Percentiles rank a stretch among this genome's conserved stretches.
phyloP scores from a whole-genome alignment of 257 asterid species.

The Jaltomata sinuosa region DNA sequence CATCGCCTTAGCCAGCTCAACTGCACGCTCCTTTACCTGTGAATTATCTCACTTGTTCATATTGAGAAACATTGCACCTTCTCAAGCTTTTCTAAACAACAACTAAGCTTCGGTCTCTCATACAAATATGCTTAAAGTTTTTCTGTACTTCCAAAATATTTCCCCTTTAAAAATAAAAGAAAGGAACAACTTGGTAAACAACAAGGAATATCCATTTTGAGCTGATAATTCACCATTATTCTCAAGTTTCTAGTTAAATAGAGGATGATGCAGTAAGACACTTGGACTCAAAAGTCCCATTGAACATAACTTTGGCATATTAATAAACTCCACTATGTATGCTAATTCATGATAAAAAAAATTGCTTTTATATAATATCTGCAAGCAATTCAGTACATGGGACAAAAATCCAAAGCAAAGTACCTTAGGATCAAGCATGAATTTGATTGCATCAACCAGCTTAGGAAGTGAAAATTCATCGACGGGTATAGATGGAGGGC shows the following conservation, averaged over 20 bases:
- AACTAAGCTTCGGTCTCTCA: not conserved
- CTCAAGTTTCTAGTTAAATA: not conserved
- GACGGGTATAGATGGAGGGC: constrained; percentile 84
- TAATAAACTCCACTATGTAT: not conserved
- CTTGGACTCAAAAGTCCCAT: not conserved
- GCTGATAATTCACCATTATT: not conserved
- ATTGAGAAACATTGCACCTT: not conserved
- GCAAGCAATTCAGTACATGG: not conserved
- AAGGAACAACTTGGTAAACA: not conserved
- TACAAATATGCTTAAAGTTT: not conserved
- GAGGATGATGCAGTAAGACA: not conserved
- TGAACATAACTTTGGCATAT: not conserved
- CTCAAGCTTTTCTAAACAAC: not conserved
- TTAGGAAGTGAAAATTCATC: constrained; percentile 68
- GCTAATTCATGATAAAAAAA: not conserved
- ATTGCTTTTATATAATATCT: not conserved
- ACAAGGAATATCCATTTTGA: not conserved
- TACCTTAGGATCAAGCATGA: constrained; percentile 84
- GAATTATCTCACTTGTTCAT: constrained; percentile 8
- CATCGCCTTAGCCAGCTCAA: constrained; percentile 84
- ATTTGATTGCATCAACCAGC: constrained; percentile 61
- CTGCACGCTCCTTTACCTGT: constrained; percentile 87
- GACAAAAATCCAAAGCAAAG: not conserved
- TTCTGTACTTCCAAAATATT: not conserved
- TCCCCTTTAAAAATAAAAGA: not conserved